Evolutionary conservation across 108 stramenopile species (phyloP), one percentile per base, ranked within the genome.

Genomic region (Nitzschia putrida): DNA sequence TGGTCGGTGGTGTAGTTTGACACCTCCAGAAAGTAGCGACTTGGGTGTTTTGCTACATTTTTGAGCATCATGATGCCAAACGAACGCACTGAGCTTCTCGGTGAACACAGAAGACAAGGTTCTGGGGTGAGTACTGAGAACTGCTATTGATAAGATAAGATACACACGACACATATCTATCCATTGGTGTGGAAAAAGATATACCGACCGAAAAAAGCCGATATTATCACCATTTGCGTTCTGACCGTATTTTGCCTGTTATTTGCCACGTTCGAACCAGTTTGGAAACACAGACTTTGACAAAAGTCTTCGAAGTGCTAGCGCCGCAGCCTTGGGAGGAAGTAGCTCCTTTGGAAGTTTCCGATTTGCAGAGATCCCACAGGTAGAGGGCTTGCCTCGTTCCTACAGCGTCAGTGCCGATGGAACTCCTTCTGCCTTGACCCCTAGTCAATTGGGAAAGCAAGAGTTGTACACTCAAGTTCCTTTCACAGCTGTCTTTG

Each of bases 401-500:
- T 84, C 81, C 4, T 90, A 90, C 50, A 82, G 80, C 49, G 84
- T 88, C 47, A 73, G 64, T 38, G 85, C 83, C 22, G 85, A 86
- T 69, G 90, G 87, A 26, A 61, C 67, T 0, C 66, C 77, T 9
- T 58, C 73, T 4, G 83, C 74, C 47, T 70, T 90, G 37, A 91
- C 90, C 16, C 93, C 90, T 29, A 64, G 88, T 14, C 82, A 95
- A 79, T 68, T 92, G 74, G 89, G 89, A 39, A 83, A 86, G 10
- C 91, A 87, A 43, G 91, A 95, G 57, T 71, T 95, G 47, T 95
- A 95, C 76, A 76, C 78, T 14, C 83, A 84, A 45, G 64, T 95
- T 61, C 93, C 93, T 40, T 95, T 90, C 77, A 71, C 75, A 9
- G 89, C 93, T 54, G 83, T 95, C 14, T 80, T 88, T 74, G 93